phyloP scores from a whole-genome alignment of 2,329 filamentous ascomycete species.

The Monosporascus cannonballus region DNA sequence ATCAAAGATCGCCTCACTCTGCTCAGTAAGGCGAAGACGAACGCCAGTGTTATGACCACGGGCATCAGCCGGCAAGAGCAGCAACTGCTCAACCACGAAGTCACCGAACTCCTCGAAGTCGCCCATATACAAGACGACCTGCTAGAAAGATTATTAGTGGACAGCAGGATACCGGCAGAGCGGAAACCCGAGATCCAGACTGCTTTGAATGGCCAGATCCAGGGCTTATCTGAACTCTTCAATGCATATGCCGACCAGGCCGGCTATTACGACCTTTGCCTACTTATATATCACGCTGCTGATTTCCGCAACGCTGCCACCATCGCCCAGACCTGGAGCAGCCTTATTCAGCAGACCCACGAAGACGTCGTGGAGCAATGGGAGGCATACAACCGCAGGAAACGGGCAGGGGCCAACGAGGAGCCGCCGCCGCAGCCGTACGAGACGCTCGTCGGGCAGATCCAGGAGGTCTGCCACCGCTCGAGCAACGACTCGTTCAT shows the following conservation, averaged over 20 bases:
- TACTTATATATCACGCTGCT: conserved; percentile 86
- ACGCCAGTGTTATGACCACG: conserved; percentile 76
- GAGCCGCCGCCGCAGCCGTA: conserved; percentile 53
- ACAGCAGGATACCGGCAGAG: conserved; percentile 61
- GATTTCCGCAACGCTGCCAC: conserved; percentile 85
- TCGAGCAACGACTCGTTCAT: conserved; percentile 60
- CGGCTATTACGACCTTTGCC: conserved; percentile 87
- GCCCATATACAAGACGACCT: conserved; percentile 94
- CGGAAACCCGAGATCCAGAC: conserved; percentile 58
- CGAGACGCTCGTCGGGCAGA: conserved; percentile 60
- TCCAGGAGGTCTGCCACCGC: conserved; percentile 59
- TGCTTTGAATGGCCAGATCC: conserved; percentile 71
- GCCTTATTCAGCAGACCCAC: conserved; percentile 69
- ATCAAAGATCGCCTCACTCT: conserved; percentile 85
- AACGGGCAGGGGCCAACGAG: conserved; percentile 23
- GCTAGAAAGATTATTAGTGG: conserved; percentile 68
- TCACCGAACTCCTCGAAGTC: conserved; percentile 81
- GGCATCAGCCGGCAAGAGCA: conserved; percentile 74
- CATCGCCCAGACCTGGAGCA: conserved; percentile 78
- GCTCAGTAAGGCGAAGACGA: conserved; percentile 84
- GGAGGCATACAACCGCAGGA: conserved; percentile 27
- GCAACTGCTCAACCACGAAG: conserved; percentile 78
- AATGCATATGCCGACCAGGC: conserved; percentile 88
- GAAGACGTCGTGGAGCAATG: conserved; percentile 41
- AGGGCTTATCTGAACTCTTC: conserved; percentile 78